Evolutionary conservation across 2,329 filamentous ascomycete genomes (phyloP).

Genomic region (Ophiostoma triangulosporum): DNA sequence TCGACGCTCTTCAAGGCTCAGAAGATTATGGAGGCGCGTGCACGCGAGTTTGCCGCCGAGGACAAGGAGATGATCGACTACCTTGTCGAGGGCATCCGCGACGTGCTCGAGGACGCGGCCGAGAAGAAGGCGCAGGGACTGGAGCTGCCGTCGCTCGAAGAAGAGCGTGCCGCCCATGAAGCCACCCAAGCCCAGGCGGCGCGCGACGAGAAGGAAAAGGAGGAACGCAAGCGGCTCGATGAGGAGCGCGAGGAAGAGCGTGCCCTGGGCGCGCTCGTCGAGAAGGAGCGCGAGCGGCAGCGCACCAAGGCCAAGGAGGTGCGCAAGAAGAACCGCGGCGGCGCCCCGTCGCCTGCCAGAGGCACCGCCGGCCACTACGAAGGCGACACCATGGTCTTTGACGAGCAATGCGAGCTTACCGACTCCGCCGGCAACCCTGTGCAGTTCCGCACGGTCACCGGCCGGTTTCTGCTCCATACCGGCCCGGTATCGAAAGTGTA

Average conservation of each 20-base stretch:
- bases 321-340: constrained; percentile 43
- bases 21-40: constrained; percentile 45
- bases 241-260: constrained; percentile 56
- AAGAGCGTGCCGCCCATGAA: constrained; percentile 76
- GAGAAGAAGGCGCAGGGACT: constrained; percentile 60
- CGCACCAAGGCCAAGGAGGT: constrained; percentile 50
- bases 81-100: constrained; percentile 55
- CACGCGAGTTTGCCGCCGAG: constrained; percentile 36
- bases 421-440: constrained; percentile 50
- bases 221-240: constrained; percentile 38
- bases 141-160: constrained; percentile 72
- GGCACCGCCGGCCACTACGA: constrained; percentile 21
- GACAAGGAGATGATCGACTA: constrained; percentile 49
- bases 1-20: constrained; percentile 59
- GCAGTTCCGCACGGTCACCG: constrained; percentile 57
- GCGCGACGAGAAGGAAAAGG: constrained; percentile 38
- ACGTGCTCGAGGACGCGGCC: constrained; percentile 77
- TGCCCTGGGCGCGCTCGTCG: constrained; percentile 54
- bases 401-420: constrained; percentile 49
- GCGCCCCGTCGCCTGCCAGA: constrained; percentile 25
- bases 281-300: constrained; percentile 57
- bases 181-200: constrained; percentile 41
- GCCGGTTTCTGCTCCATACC: constrained; percentile 51
- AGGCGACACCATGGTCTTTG: constrained; percentile 41
- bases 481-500: constrained; percentile 56